Evolutionary conservation across 305 asterid genomes (phyloP), one percentile per base, ranked within the genome.

Genomic region (Rubia tinctorum): DNA sequence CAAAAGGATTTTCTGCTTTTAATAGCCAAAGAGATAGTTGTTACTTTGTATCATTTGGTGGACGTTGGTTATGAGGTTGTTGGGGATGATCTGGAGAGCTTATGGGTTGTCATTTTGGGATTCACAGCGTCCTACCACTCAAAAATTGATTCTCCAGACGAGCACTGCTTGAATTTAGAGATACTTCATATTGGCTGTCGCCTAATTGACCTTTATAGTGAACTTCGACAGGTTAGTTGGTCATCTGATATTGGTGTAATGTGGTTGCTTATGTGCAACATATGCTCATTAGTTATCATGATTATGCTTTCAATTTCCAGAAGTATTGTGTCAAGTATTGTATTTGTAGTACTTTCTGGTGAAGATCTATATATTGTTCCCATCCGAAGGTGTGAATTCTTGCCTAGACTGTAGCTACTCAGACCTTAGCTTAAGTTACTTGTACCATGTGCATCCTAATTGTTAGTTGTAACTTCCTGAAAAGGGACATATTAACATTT

Each of bases 211-310:
- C 86, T 94, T 67, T 94, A 91, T 77, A 86, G 96, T 62, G 97
- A 94, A 80, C 97, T 94, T 84, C 96, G 99, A 71, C 98, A 94
- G 99, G 98, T 94, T 72, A 79, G 90, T 79, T 79, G 75, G 44
- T 12, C 65, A 30, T 56, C 55, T 69, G 47, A 39, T 37, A 71
- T 68, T 66, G 20, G 70, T 51, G 68, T 74, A 34, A 34, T 56
- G 37, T 66, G 70, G 43, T 51, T 74, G n/a, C 51, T 69, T 47
- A 59, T 22, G 12, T 53, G 27, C 17, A 15, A 6, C 22, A 70
- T 40, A 7, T 44, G 53, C n/a, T 37, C 25, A 27, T 49, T 69
- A 27, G 11, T 68, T 56, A 30, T 27, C 51, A 37, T 70, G 55
- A 34, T 17, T 22, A 14, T 11, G 67, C 15, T 45, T 76, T 70